A percentile compares a stretch with the other conserved stretches of the same genome.
These are phyloP conservation scores for Fusarium sp. DNA, from an alignment of 2,329 filamentous ascomycete genomes.

Conservation along the genomic window DNA sequence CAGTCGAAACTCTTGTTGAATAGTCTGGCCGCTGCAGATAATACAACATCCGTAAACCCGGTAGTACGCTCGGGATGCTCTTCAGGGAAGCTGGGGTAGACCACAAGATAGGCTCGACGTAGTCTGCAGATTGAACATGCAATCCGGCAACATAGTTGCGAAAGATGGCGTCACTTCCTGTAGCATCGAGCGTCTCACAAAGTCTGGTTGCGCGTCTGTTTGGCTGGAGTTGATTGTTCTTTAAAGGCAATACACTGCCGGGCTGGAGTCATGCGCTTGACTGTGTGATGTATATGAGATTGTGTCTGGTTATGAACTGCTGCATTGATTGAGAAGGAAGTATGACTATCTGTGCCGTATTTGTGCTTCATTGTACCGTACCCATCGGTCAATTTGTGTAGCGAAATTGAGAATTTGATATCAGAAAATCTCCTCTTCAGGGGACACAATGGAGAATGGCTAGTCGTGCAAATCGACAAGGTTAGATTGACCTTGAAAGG, in stretches of 20 bases:
- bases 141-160: constrained; percentile 38
- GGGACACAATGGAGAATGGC: constrained; percentile 5
- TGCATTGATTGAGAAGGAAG: constrained; percentile 9
- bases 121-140: constrained; percentile 32
- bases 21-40: constrained; percentile 27
- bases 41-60: constrained; percentile 36
- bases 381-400: neutral
- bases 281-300: constrained; percentile 13
- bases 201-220: constrained; percentile 31
- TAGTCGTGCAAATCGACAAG: constrained; percentile 19
- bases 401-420: neutral
- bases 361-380: neutral
- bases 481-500: constrained; percentile 10
- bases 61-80: constrained; percentile 24
- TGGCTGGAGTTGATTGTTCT: constrained; percentile 11
- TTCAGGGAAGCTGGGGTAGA: constrained; percentile 34
- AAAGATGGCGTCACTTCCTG: constrained; percentile 46
- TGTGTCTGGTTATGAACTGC: constrained; percentile 17
- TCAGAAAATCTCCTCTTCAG: neutral
- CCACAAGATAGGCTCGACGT: constrained; percentile 21
- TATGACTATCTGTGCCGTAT: constrained; percentile 25
- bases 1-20: constrained; percentile 24
- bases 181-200: constrained; percentile 38
- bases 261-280: constrained; percentile 24
- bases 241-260: neutral